These are phyloP conservation scores for Ophiosphaerella narmari DNA, from an alignment of 2,329 filamentous ascomycete genomes.

Conservation along the genomic window DNA sequence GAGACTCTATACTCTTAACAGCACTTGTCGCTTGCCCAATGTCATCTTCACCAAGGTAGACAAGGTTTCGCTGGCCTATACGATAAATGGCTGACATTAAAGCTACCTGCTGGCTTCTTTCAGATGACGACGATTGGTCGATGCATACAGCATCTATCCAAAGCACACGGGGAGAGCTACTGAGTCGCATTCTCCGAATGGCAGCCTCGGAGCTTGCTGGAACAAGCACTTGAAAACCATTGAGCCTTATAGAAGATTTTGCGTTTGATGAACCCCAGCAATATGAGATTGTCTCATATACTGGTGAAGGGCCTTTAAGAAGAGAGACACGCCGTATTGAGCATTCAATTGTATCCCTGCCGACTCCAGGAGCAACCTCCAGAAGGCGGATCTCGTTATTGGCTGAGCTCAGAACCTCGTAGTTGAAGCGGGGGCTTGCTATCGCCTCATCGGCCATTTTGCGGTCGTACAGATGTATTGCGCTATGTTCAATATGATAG, in stretches of 20 bases:
- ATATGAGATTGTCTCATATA: constrained; percentile 2
- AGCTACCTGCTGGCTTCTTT: not conserved
- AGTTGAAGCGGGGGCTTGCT: no score
- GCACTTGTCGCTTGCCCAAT: not conserved
- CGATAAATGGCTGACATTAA: not conserved
- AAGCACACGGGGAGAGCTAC: not conserved
- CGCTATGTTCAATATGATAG: no score
- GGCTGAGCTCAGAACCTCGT: not conserved
- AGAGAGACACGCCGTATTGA: not conserved
- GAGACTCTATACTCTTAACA: not conserved
- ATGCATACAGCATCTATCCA: constrained; percentile 5
- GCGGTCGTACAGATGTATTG: no score
- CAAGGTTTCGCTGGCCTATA: not conserved
- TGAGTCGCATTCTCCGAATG: not conserved
- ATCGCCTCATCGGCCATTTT: no score
- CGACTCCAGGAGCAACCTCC: not conserved
- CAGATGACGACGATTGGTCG: not conserved
- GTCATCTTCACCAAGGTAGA: constrained; percentile 2
- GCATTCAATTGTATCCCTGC: not conserved
- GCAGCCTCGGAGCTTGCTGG: not conserved
- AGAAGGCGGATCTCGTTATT: not conserved
- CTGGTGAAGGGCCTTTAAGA: not conserved
- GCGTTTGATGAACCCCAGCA: not conserved
- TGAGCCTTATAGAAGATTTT: not conserved
- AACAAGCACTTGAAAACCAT: not conserved